Base-by-base conservation (phyloP, 371 early-diverging fungal species). In the Mycotypha africana region DNA sequence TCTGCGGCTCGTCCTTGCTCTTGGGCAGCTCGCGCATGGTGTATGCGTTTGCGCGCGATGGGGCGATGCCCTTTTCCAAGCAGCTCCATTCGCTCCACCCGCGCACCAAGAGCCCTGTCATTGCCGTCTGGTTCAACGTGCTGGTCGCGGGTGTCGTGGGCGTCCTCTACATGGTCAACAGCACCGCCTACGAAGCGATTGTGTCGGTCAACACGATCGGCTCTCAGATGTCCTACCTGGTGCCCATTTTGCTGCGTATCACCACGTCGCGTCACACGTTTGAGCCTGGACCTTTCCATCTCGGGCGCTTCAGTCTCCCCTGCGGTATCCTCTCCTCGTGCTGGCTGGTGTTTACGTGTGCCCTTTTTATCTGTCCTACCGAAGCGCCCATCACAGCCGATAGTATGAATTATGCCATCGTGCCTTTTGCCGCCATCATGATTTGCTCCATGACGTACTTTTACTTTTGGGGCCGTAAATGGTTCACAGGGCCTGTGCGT, bases 31-130 rank as follows among this genome's bases (percentile, higher is more conserved):
- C 82, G 7, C 76, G 86, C 33, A 84, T 82, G 84, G 69, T 85
- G 15, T 88, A 85, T 49, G 85, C 86, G 6, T 85, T 88, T 67
- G 79, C 86, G 15, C 72, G 89, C 51, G 86, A 86, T 58, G 84
- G 83, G 16, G 85, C 70, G 7, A 65, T 74, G 70, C 68, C 70
- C 6, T 56, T 67, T 24, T 70, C 70, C 32, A 62, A 58, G 12
- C 38, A 53, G n/a, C 37, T 74, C 12, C 67, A 70, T 26, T 46
- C 40, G 1, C 45, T 74, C 8, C 47, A 74, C 28, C 11, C 23
- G 0, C 56, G 47, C 23, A 74, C 70, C n/a, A 51, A 70, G 24
- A 58, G 54, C 30, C 74, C 74, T 15, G 65, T 70, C 8, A 51
- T 49, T 38, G 67, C 74, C 24, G 74, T 74, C 20, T 74, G 74